These are phyloP conservation scores for Colletotrichum neosansevieriae DNA, from an alignment of 2,329 filamentous ascomycete species.

Conservation along the genomic window DNA sequence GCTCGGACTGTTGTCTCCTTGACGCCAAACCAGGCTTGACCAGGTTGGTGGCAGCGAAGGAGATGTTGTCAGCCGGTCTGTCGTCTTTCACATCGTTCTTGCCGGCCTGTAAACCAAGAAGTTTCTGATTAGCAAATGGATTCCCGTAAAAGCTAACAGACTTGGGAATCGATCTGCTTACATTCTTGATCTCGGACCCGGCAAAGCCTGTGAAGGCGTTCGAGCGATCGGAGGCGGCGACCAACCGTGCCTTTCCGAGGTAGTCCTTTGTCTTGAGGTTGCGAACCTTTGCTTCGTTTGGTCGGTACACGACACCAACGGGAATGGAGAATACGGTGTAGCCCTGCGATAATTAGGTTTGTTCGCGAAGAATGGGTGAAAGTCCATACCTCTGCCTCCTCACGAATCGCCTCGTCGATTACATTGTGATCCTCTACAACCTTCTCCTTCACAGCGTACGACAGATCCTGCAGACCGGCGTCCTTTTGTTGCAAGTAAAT, in stretches of 20 bases:
- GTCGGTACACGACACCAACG: constrained; percentile 93
- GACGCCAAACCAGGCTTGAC: constrained; percentile 88
- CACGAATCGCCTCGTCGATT: constrained; percentile 95
- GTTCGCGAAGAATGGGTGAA: too few relatives aligned
- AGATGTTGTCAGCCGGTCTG: constrained; percentile 84
- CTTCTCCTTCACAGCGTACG: constrained; percentile 94
- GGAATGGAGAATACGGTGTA: constrained; percentile 99
- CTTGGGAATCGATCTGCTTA: constrained; percentile 50
- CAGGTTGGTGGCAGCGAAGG: constrained; percentile 91
- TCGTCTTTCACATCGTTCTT: constrained; percentile 77
- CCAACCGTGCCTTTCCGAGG: constrained; percentile 92
- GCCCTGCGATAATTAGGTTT: constrained; percentile 61
- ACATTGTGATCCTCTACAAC: constrained; percentile 96
- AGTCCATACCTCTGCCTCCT: constrained; percentile 84
- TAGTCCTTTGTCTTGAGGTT: constrained; percentile 99
- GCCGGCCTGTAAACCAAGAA: constrained; percentile 55
- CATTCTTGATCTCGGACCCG: constrained; percentile 82
- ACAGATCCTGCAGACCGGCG: constrained; percentile 89
- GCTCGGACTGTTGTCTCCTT: constrained; percentile 87
- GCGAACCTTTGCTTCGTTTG: constrained; percentile 97
- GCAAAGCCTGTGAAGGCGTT: constrained; percentile 88
- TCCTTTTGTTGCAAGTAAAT: constrained; percentile 96
- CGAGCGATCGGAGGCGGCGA: constrained; percentile 85
- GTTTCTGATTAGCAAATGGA: constrained; percentile 43
- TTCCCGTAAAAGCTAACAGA: constrained; percentile 22